phyloP scores from a whole-genome alignment of 192 early-diverging fungal species.

The Cetraspora pellucida region DNA sequence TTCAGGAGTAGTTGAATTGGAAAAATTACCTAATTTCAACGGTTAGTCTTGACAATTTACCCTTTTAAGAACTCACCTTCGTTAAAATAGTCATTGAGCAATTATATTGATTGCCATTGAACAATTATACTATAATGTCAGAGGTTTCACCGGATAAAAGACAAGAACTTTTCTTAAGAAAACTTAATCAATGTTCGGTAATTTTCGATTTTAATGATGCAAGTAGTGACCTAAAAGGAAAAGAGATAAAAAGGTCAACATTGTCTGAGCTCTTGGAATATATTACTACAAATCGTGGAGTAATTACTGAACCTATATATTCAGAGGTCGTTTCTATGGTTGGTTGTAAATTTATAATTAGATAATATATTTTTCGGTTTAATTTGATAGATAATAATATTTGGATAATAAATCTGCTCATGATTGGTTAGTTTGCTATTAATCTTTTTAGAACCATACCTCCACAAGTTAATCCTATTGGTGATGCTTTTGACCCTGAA shows the following conservation, averaged over 20 bases:
- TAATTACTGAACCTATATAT: conserved; percentile 88
- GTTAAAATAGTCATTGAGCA: background rate
- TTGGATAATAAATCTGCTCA: conserved; percentile 7
- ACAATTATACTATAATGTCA: conserved; percentile 35
- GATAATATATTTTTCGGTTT: conserved; percentile 11
- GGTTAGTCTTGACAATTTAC: conserved; percentile 51
- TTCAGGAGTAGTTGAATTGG: conserved; percentile 77
- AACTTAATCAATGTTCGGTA: conserved; percentile 88
- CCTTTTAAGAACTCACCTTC: background rate
- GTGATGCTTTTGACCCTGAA: conserved; percentile 98
- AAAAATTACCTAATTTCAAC: conserved; percentile 73
- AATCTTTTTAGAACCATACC: conserved; percentile 98
- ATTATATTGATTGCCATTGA: background rate
- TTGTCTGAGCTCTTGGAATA: conserved; percentile 93
- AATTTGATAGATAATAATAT: conserved; percentile 17
- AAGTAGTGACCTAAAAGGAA: conserved; percentile 85
- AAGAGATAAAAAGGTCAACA: conserved; percentile 93
- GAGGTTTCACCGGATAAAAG: conserved; percentile 83
- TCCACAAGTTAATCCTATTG: conserved; percentile 91
- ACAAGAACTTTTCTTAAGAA: conserved; percentile 86
- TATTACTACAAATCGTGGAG: conserved; percentile 84
- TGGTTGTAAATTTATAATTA: conserved; percentile 24
- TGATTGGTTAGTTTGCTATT: conserved; percentile 70
- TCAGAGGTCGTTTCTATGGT: conserved; percentile 96
- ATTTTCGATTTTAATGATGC: conserved; percentile 97